Conservation (phyloP, 2,329 filamentous ascomycete genomes). For the Aspergillus aculeatinus region DNA sequence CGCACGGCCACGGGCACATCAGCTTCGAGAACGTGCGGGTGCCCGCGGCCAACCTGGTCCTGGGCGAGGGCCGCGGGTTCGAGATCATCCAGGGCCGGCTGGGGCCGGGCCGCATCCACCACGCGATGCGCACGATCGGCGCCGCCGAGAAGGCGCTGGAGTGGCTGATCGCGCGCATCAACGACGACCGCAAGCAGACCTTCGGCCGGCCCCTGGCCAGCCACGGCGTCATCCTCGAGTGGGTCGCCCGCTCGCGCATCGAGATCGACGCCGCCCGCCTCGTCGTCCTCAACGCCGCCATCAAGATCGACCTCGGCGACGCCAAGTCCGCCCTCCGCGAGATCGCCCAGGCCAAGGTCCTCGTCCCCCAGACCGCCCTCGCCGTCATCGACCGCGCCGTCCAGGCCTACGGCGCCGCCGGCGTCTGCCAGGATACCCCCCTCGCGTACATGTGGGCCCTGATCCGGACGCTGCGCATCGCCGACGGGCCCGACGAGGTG, state of each 20-base stretch:
- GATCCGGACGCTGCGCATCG: constrained; percentile 78
- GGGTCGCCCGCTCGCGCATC: constrained; percentile 86
- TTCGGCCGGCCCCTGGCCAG: constrained; percentile 85
- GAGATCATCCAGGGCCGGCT: constrained; percentile 98
- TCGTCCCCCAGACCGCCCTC: constrained; percentile 78
- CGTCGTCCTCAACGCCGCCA: constrained; percentile 87
- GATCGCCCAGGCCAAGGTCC: constrained; percentile 92
- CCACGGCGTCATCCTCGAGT: constrained; percentile 93
- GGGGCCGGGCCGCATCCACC: constrained; percentile 93
- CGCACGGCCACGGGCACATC: constrained; percentile 94
- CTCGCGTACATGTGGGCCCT: constrained; percentile 79
- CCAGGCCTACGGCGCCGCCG: constrained; percentile 86
- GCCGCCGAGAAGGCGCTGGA: constrained; percentile 88
- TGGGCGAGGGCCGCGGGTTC: constrained; percentile 91
- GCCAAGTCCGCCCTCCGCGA: constrained; percentile 88
- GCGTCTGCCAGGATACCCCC: constrained; percentile 91
- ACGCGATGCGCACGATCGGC: constrained; percentile 94
- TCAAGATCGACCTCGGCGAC: constrained; percentile 86
- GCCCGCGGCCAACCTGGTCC: constrained; percentile 76
- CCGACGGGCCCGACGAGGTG: constrained; percentile 95
- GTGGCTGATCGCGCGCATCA: constrained; percentile 91
- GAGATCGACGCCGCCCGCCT: constrained; percentile 92
- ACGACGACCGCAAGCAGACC: constrained; percentile 84
- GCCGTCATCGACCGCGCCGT: constrained; percentile 91
- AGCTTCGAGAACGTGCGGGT: constrained; percentile 87